Percentiles rank a stretch among this genome's conserved stretches.
phyloP scores from a whole-genome alignment of 306 rosid genomes.

The Vigna reflexopilosa region DNA sequence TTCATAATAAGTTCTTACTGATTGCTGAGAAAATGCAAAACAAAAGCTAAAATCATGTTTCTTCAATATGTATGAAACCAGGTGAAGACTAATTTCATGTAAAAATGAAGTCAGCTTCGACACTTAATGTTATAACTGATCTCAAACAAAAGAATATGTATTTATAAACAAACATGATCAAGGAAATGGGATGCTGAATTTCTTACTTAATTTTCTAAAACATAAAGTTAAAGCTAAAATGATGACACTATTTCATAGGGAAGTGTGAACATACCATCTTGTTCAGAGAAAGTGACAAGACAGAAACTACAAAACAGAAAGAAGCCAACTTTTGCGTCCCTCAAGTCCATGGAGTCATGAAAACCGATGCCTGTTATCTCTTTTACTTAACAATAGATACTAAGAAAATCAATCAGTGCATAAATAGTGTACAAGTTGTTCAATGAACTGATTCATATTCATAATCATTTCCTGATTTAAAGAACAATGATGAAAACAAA shows the following conservation, averaged over 20 bases:
- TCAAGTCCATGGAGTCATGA: conserved; percentile 51
- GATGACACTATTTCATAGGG: conserved; percentile 8
- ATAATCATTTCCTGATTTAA: conserved; percentile 21
- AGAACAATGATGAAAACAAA: conserved; percentile 28
- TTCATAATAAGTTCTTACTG: background rate
- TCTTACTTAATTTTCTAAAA: background rate
- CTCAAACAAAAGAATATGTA: background rate
- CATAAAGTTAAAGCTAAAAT: background rate
- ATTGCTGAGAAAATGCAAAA: conserved; percentile 1
- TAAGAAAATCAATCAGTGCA: conserved; percentile 32
- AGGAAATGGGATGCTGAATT: background rate
- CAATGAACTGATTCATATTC: conserved; percentile 24
- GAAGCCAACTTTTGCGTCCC: conserved; percentile 52
- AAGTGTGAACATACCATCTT: conserved; percentile 68
- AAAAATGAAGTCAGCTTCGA: background rate
- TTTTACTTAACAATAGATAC: conserved; percentile 45
- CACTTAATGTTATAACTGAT: background rate
- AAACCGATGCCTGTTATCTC: conserved; percentile 26
- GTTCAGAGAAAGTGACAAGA: conserved; percentile 54
- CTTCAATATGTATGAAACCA: conserved; percentile 13
- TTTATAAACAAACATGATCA: background rate
- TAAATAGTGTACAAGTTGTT: conserved; percentile 36
- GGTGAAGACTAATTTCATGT: background rate
- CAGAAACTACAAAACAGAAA: conserved; percentile 60
- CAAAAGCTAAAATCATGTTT: conserved; percentile 19